Evolutionary conservation across 306 rosid genomes (phyloP).

Genomic region (Citrullus mucosospermus): DNA sequence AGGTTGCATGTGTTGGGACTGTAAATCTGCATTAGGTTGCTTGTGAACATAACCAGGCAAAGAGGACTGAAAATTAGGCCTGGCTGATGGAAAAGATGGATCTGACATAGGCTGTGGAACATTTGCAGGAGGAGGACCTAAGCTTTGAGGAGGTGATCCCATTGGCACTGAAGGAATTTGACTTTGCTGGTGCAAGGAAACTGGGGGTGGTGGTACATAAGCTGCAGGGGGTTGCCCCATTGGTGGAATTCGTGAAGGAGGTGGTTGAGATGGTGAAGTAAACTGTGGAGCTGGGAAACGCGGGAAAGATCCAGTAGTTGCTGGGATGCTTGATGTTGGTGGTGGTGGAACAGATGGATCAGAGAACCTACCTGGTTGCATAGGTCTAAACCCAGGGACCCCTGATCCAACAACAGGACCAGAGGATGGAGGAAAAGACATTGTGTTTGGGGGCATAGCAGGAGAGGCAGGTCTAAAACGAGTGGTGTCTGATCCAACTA

Average conservation of each 20-base stretch:
- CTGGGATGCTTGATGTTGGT: constrained; percentile 34
- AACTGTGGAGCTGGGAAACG: constrained; percentile 47
- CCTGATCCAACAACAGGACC: constrained; percentile 40
- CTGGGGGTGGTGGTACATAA: constrained; percentile 37
- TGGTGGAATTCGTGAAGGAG: constrained; percentile 27
- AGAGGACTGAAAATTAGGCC: constrained; percentile 44
- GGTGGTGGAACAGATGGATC: constrained; percentile 75
- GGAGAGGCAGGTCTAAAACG: constrained; percentile 42
- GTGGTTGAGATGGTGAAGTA: constrained; percentile 29
- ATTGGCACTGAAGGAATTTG: constrained; percentile 49
- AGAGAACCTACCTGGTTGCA: constrained; percentile 43
- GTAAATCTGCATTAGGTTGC: constrained; percentile 45
- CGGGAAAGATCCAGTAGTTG: constrained; percentile 38
- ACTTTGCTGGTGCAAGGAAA: constrained; percentile 32
- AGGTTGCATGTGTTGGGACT: constrained; percentile 41
- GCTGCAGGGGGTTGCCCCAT: constrained; percentile 32
- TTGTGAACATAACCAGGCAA: constrained; percentile 56
- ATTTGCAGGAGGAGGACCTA: constrained; percentile 29
- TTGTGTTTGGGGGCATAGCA: constrained; percentile 27
- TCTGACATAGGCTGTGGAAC: constrained; percentile 32
- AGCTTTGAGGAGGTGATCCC: constrained; percentile 51
- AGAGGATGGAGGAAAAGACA: constrained; percentile 30
- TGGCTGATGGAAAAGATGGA: constrained; percentile 27
- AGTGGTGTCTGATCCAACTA: constrained; percentile 50
- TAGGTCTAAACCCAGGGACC: constrained; percentile 46